phyloP scores from a whole-genome alignment of 495 filamentous ascomycete species.

The Penicillium dipodomyicola region DNA sequence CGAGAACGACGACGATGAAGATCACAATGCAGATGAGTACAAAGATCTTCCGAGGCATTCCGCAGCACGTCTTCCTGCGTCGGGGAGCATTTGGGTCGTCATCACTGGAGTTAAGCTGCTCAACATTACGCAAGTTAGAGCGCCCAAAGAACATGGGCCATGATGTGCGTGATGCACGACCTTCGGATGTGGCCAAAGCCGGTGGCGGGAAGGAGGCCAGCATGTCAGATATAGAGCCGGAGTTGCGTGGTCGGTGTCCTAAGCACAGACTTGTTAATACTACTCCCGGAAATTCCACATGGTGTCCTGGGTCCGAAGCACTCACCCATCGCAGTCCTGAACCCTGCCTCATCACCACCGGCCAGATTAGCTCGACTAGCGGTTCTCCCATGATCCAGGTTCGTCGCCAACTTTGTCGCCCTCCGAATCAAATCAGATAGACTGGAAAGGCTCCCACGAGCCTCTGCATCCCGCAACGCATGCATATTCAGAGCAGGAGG shows the following conservation, averaged over 20 bases:
- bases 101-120: conserved; percentile 27
- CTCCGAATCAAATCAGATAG: conserved; percentile 85
- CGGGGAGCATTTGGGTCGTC: conserved; percentile 22
- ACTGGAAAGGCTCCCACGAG: conserved; percentile 84
- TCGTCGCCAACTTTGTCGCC: conserved; percentile 81
- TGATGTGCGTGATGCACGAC: conserved; percentile 35
- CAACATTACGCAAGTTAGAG: conserved; percentile 37
- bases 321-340: conserved; percentile 32
- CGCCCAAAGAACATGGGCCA: conserved; percentile 44
- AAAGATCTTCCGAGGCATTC: conserved; percentile 79
- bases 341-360: conserved; percentile 29
- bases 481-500: conserved; percentile 77
- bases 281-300: not conserved
- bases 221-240: conserved; percentile 80
- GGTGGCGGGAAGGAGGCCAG: conserved; percentile 89
- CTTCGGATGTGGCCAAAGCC: conserved; percentile 55
- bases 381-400: conserved; percentile 83
- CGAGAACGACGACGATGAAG: conserved; percentile 76
- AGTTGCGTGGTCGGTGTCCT: conserved; percentile 39
- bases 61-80: conserved; percentile 59
- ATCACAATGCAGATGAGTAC: conserved; percentile 64
- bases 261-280: conserved; percentile 2
- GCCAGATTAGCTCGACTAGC: conserved; percentile 61
- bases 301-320: not conserved
- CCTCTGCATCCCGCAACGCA: conserved; percentile 73